Base-by-base conservation (phyloP, 805 yeast species). In the Saccharomycopsis sp. region DNA sequence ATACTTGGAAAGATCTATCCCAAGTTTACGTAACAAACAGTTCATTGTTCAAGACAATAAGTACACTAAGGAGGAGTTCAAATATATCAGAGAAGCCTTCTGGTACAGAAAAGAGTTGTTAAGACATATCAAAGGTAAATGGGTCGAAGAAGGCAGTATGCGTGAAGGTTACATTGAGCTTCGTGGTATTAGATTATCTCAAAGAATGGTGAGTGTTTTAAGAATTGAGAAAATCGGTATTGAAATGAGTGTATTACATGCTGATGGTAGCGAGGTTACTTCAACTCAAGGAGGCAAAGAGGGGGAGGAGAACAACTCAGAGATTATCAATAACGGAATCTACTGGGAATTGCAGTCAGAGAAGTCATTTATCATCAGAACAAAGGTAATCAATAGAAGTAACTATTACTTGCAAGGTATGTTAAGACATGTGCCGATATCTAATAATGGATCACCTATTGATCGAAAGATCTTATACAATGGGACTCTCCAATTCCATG, bases 41-140 rank as follows among this genome's bases (percentile, higher is more conserved):
- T 87, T 83, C 67, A 77, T 89, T 47, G 70, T 64, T 55, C 76
- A 71, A 34, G 62, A 82, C 65, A 73, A 76, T 60, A 80, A 73
- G 60, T 73, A 80, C 3, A 74, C 81, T 0, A 79, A 76, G 53
- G 83, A 81, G 8, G 89, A 87, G 60, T 85, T 79, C 41, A 65
- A 65, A 51, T 79, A 75, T 56, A 79, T 83, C 71, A 76, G 83
- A 58, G 85, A 83, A 61, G 73, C 81, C 1, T 94, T 91, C 69
- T 93, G 99, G 99, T 80, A 87, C 62, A 73, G 96, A 58, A 83
- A 86, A 58, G 78, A 78, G 61, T 68, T 94, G 1, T 72, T 93
- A 56, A 75, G 78, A 52, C 73, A 74, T 15, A 64, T 94, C 3
- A 69, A 72, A 1, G 97, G 96, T 1, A 65, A 69, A 1, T 93